Evolutionary conservation across 140 eudicot species (phyloP).

Genomic region (Bidens hawaiensis): DNA sequence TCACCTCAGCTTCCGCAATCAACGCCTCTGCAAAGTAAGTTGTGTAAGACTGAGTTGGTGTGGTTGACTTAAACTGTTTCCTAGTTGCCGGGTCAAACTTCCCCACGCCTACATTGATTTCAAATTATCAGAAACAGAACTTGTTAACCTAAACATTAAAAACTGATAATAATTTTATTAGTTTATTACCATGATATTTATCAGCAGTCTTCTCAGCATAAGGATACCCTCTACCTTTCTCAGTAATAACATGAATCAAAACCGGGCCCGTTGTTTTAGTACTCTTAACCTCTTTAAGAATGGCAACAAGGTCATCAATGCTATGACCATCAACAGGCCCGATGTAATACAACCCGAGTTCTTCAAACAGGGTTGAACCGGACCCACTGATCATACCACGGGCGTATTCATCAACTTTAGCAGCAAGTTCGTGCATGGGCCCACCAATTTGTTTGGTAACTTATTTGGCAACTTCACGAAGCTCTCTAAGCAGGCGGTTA

Average conservation of each 20-base stretch:
- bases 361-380: slow-evolving; percentile 82
- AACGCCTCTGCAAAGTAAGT: slow-evolving; percentile 91
- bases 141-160: background rate
- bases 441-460: slow-evolving; percentile 96
- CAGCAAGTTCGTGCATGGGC: slow-evolving; percentile 89
- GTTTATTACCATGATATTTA: slow-evolving; percentile 95
- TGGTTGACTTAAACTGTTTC: slow-evolving; percentile 68
- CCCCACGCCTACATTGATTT: slow-evolving; percentile 54
- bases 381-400: slow-evolving; percentile 98
- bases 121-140: background rate
- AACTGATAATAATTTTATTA: background rate
- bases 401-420: slow-evolving; percentile 93
- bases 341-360: slow-evolving; percentile 89
- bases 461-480: slow-evolving; percentile 98
- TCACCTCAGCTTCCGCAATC: slow-evolving; percentile 89
- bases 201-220: slow-evolving; percentile 98
- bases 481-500: slow-evolving; percentile 80
- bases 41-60: slow-evolving; percentile 78
- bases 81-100: slow-evolving; percentile 96
- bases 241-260: slow-evolving; percentile 84
- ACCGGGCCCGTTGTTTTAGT: slow-evolving; percentile 91
- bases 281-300: slow-evolving; percentile 81
- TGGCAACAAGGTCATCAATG: slow-evolving; percentile 76
- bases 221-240: slow-evolving; percentile 96
- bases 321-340: slow-evolving; percentile 98